These are phyloP conservation scores for Camellia lanceoleosa DNA, from an alignment of 148 eudicot species.

Conservation along the genomic window DNA sequence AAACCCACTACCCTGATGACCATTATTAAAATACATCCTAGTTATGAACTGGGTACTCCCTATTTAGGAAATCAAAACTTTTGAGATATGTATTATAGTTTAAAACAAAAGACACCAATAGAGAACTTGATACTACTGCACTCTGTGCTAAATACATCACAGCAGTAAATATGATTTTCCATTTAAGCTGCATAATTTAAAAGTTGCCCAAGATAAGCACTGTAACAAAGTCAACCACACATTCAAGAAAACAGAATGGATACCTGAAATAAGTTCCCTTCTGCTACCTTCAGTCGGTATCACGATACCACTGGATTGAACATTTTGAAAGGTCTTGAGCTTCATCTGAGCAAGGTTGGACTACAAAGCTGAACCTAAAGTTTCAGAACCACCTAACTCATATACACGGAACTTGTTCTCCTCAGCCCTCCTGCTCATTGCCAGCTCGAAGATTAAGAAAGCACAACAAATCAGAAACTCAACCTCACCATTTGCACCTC, in stretches of 20 bases:
- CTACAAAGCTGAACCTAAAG: constrained; percentile 71
- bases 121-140: neutral
- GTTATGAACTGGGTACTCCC: neutral
- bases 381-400: constrained; percentile 62
- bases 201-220: neutral
- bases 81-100: too few relatives aligned
- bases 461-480: neutral
- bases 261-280: constrained; percentile 82
- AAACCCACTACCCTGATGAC: too few relatives aligned
- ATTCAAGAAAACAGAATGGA: neutral
- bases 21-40: too few relatives aligned
- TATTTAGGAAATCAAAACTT: too few relatives aligned
- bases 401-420: constrained; percentile 61
- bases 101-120: neutral
- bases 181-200: neutral
- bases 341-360: constrained; percentile 62
- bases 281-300: constrained; percentile 71
- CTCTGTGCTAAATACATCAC: neutral
- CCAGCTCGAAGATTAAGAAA: constrained; percentile 44
- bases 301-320: constrained; percentile 91
- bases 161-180: neutral
- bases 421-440: constrained; percentile 78
- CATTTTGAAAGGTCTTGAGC: constrained; percentile 81
- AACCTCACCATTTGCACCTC: too few relatives aligned
- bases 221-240: neutral